phyloP scores from a whole-genome alignment of 1,284 basidiomycete genomes.

The Cystobasidiaceae sp. region DNA sequence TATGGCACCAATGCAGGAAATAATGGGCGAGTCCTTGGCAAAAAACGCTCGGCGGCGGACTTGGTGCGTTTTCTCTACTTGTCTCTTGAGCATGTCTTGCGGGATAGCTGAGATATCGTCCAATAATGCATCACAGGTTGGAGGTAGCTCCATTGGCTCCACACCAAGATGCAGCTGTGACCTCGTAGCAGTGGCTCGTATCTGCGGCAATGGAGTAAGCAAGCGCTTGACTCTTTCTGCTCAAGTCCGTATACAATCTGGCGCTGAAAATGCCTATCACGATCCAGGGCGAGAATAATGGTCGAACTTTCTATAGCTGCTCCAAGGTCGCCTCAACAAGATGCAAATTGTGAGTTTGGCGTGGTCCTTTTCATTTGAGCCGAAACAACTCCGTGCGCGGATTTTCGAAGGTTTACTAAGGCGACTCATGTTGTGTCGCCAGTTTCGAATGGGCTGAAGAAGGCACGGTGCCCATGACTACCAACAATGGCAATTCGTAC shows the following conservation, averaged over 20 bases:
- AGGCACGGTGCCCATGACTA: constrained; percentile 45
- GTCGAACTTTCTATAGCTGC: constrained; percentile 57
- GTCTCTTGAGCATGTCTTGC: too few species aligned
- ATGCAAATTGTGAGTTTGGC: constrained; percentile 34
- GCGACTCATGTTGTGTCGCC: too few species aligned
- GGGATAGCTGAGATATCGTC: too few species aligned
- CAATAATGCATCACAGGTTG: too few species aligned
- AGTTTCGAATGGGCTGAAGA: constrained; percentile 82
- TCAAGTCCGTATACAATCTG: not conserved
- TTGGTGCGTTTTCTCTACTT: too few species aligned
- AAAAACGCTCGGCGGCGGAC: constrained; percentile 4
- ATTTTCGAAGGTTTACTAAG: too few species aligned
- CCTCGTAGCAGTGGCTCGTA: constrained; percentile 58
- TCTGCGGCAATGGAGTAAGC: constrained; percentile 59
- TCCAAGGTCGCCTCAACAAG: constrained; percentile 37
- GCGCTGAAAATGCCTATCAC: not conserved
- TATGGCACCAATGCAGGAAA: constrained; percentile 18
- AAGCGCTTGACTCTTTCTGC: too few species aligned
- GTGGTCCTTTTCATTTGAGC: too few species aligned
- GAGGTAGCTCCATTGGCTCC: constrained; percentile 40
- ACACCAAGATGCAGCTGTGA: constrained; percentile 60
- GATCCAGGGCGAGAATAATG: constrained; percentile 58
- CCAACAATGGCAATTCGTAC: constrained; percentile 38
- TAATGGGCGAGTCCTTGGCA: not conserved
- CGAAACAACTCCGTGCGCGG: too few species aligned